Conservation (phyloP, 2,329 filamentous ascomycete genomes). For the Colletotrichum cordylinicola region DNA sequence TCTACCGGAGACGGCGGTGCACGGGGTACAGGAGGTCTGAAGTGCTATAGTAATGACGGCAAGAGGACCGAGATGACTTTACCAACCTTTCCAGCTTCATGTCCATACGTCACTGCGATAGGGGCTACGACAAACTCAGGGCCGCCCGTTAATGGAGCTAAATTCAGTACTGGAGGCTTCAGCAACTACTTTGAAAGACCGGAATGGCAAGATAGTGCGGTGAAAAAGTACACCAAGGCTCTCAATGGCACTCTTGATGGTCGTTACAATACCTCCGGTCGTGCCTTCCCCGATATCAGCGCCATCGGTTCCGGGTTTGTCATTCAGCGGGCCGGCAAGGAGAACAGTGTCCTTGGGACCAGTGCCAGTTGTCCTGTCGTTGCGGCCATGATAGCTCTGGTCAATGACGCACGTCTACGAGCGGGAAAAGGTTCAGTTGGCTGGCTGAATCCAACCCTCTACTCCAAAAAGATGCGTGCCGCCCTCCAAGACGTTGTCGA, state of each 20-base stretch:
- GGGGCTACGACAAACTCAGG: constrained; percentile 57
- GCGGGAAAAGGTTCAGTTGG: constrained; percentile 55
- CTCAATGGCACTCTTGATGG: constrained; percentile 48
- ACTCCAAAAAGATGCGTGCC: constrained; percentile 40
- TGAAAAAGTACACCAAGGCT: constrained; percentile 43
- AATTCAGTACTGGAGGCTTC: constrained; percentile 59
- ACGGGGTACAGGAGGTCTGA: constrained; percentile 49
- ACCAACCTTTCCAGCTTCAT: constrained; percentile 69
- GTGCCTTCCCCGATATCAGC: constrained; percentile 57
- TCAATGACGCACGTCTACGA: constrained; percentile 59
- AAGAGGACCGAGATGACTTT: constrained; percentile 59
- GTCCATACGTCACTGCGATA: constrained; percentile 72
- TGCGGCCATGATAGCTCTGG: constrained; percentile 57
- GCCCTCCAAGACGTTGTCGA: constrained; percentile 46
- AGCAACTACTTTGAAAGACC: constrained; percentile 54
- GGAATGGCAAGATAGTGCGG: constrained; percentile 48
- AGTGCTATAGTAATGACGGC: constrained; percentile 65
- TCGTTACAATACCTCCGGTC: constrained; percentile 50
- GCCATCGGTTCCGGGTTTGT: constrained; percentile 64
- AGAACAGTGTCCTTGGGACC: constrained; percentile 43
- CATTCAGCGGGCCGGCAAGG: constrained; percentile 35
- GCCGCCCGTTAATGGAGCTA: constrained; percentile 44
- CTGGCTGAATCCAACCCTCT: constrained; percentile 58
- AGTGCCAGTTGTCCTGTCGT: constrained; percentile 61
- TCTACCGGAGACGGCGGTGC: constrained; percentile 58